These are phyloP conservation scores for Colletotrichum sidae DNA, from an alignment of 2,329 filamentous ascomycete species.

Conservation along the genomic window DNA sequence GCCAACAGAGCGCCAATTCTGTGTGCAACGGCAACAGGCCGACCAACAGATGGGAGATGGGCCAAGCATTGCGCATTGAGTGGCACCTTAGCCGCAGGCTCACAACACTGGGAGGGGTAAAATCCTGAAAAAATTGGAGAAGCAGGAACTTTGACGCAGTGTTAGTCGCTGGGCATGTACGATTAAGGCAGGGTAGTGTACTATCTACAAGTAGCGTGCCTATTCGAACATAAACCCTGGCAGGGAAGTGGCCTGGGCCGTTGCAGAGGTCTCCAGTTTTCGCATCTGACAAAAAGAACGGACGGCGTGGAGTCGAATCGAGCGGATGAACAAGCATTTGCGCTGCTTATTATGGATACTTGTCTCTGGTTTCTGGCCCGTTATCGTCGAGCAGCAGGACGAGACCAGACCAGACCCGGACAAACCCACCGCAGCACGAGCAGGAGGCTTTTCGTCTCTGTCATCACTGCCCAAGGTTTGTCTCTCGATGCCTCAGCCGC, in stretches of 20 bases:
- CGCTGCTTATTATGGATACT: constrained; percentile 32
- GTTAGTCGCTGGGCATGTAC: constrained; percentile 17
- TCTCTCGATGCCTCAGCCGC: no score
- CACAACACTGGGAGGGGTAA: constrained; percentile 32
- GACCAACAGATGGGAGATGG: neutral
- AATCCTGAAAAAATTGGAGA: constrained; percentile 36
- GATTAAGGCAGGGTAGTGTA: constrained; percentile 6
- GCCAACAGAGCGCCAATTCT: no score
- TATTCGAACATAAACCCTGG: constrained; percentile 12
- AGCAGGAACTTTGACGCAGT: constrained; percentile 23
- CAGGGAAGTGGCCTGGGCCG: constrained; percentile 30
- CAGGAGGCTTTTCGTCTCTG: neutral
- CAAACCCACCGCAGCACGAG: constrained; percentile 21
- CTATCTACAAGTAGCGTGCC: no score
- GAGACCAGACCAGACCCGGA: constrained; percentile 28
- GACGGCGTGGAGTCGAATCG: constrained; percentile 34
- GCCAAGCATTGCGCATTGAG: constrained; percentile 3
- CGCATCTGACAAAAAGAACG: constrained; percentile 35
- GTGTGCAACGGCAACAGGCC: constrained; percentile 2
- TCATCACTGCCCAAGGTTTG: constrained; percentile 1
- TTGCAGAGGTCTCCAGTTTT: constrained; percentile 30
- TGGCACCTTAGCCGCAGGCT: constrained; percentile 26
- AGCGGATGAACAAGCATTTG: constrained; percentile 37
- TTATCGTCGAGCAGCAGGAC: constrained; percentile 15
- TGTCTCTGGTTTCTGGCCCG: constrained; percentile 22